phyloP scores from a whole-genome alignment of 495 filamentous ascomycete species.

The Rostrohypoxylon terebratum region DNA sequence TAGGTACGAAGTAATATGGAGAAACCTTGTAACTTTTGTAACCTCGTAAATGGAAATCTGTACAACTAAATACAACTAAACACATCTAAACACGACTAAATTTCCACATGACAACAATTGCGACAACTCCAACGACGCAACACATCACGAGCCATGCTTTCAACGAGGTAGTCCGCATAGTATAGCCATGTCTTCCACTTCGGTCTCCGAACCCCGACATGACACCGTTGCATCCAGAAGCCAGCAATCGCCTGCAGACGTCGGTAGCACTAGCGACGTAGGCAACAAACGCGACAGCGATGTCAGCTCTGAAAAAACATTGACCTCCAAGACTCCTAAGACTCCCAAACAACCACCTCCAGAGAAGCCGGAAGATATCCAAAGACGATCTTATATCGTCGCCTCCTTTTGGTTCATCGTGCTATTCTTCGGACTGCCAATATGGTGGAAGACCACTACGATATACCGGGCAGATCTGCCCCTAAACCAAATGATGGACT shows the following conservation, averaged over 20 bases:
- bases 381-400: slow-evolving; percentile 77
- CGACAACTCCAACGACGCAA: slow-evolving; percentile 34
- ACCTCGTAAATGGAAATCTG: background rate
- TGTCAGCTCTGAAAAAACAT: slow-evolving; percentile 13
- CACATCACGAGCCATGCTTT: slow-evolving; percentile 33
- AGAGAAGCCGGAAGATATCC: slow-evolving; percentile 75
- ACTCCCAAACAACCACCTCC: slow-evolving; percentile 72
- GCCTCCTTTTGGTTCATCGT: slow-evolving; percentile 93
- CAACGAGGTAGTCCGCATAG: slow-evolving; percentile 13
- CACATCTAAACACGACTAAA: no score
- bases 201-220: slow-evolving; percentile 26
- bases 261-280: background rate
- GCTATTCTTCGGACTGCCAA: slow-evolving; percentile 84
- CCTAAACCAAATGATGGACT: slow-evolving; percentile 86
- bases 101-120: slow-evolving; percentile 20
- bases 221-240: slow-evolving; percentile 9
- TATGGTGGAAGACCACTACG: slow-evolving; percentile 97
- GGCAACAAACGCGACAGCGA: background rate
- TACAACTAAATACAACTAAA: background rate
- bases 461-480: slow-evolving; percentile 91
- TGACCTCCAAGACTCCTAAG: no score
- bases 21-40: background rate
- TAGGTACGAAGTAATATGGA: no score
- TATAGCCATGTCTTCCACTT: slow-evolving; percentile 38
- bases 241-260: slow-evolving; percentile 10